Evolutionary conservation across 176 grass and related monocot species (phyloP).

Genomic region (Aegilops speltoides): DNA sequence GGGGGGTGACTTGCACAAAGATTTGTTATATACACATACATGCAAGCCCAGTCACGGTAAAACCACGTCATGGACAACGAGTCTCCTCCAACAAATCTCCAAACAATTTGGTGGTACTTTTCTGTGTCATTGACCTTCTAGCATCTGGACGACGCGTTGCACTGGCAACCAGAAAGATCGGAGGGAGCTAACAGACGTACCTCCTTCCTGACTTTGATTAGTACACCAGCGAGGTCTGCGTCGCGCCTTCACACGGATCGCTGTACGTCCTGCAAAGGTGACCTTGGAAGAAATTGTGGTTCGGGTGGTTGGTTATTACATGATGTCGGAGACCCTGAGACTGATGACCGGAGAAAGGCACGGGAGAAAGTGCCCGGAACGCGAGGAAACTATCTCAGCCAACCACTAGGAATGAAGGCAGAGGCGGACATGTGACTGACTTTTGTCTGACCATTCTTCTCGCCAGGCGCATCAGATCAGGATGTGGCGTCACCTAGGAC

Average conservation of each 20-base stretch:
- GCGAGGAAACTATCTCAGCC: neutral
- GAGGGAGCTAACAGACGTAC: too few species aligned
- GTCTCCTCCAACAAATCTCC: neutral
- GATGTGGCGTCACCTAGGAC: neutral
- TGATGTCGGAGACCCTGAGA: neutral
- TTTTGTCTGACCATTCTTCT: neutral
- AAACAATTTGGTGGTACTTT: neutral
- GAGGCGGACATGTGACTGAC: neutral
- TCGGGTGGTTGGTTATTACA: neutral
- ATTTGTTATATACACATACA: too few species aligned
- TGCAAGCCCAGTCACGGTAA: too few species aligned
- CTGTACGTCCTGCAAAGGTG: neutral
- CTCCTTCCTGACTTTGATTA: neutral
- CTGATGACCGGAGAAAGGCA: neutral
- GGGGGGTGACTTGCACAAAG: too few species aligned
- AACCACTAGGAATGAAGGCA: neutral
- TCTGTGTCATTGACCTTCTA: neutral
- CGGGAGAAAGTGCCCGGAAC: neutral
- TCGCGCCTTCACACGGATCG: conserved; percentile 29
- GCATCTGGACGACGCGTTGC: too few species aligned
- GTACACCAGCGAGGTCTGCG: neutral
- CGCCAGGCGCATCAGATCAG: neutral
- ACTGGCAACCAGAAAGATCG: too few species aligned
- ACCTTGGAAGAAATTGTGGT: conserved; percentile 14
- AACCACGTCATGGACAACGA: neutral